Evolutionary conservation across 176 grass and related monocot genomes (phyloP), one percentile per base, ranked within the genome.

Genomic region (Oryza nivara): DNA sequence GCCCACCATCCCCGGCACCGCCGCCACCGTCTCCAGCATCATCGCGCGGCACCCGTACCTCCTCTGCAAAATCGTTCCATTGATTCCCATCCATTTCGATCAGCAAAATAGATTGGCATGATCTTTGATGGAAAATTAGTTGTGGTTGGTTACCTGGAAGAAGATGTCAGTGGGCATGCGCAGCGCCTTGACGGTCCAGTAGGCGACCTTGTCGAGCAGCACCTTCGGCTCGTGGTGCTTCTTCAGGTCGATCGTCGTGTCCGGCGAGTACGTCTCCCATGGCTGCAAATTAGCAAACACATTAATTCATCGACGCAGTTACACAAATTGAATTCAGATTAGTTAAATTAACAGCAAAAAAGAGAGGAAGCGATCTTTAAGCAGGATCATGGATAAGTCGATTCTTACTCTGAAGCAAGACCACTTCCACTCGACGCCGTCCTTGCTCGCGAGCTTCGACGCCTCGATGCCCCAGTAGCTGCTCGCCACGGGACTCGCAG

Each of bases 381-480:
- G 47, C 34, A 41, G 20, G 38, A 6, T 5, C 38, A 40, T 40
- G 38, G 38, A 40, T 40, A 26, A 40, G 8, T 40, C 38, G 38
- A 6, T 40, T 82, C 80, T 63, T 88, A 96, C 94, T 89, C 69
- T 89, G 40, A 96, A 96, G 89, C 90, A 93, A 22, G 91, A 76
- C 94, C 94, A 93, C 65, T 89, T 93, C 91, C 94, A 96, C 78
- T 91, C 89, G 45, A 89, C 89, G 79, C 91, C 94, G 68, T 96
- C 94, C 80, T 93, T 82, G 15, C 86, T 83, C 70, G 43, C 15
- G n/a, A 96, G 84, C 91, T 96, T 82, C 20, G 61, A 51, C 20
- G 75, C 77, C 82, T 82, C 78, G 72, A 96, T 87, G 12, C 94
- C 91, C 91, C 91, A 96, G 84, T 96, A 96, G 84, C 91, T 96